Conservation (phyloP, 441 rosid species). For the Kokia cookei region DNA sequence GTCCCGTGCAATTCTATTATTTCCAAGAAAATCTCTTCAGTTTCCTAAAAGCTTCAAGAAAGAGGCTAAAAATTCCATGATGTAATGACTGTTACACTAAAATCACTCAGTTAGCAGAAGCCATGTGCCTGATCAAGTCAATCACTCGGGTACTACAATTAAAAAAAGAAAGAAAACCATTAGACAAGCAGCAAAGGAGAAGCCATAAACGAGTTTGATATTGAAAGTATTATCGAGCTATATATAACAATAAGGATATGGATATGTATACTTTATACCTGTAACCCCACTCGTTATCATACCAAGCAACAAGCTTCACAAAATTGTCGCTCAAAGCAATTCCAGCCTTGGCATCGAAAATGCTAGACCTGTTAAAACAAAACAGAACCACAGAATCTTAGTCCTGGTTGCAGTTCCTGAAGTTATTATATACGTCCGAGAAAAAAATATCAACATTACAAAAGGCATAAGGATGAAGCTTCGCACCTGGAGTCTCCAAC, state of each 20-base stretch:
- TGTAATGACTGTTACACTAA: not conserved
- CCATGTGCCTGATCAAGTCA: conserved; percentile 51
- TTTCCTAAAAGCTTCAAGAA: not conserved
- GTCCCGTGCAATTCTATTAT: not conserved
- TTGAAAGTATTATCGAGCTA: not conserved
- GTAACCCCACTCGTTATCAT: conserved; percentile 70
- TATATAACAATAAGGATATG: not conserved
- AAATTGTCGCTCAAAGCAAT: conserved; percentile 50
- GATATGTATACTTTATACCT: conserved; percentile 36
- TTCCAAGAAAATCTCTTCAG: not conserved
- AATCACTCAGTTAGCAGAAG: conserved; percentile 15
- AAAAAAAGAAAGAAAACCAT: not conserved
- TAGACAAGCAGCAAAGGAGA: not conserved
- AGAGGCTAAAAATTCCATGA: not conserved
- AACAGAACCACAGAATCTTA: not conserved
- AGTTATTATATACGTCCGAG: not conserved
- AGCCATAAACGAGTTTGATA: too few species aligned
- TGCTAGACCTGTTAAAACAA: conserved; percentile 47
- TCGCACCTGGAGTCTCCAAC: conserved; percentile 45
- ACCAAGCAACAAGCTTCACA: conserved; percentile 55
- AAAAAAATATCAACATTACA: not conserved
- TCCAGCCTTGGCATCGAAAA: conserved; percentile 68
- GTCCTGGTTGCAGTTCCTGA: not conserved
- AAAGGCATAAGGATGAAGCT: not conserved
- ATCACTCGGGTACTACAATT: conserved; percentile 38